Percentiles rank a stretch among this genome's conserved stretches.
These are phyloP conservation scores for Starmerella riodocensis DNA, from an alignment of 805 yeast genomes.

Conservation along the genomic window DNA sequence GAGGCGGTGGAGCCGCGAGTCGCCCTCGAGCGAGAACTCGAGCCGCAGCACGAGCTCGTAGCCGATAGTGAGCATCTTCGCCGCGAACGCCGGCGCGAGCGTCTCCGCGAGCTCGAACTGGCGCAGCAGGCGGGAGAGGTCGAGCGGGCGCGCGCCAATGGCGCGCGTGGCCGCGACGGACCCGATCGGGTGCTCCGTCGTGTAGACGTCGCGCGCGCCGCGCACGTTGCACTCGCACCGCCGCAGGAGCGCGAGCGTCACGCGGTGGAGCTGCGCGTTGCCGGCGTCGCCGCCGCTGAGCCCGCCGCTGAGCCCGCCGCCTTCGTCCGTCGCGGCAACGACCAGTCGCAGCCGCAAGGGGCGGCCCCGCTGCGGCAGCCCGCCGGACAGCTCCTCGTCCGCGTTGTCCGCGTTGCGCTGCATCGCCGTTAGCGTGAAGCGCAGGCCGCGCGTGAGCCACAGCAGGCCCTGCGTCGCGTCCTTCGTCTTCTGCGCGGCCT, in stretches of 20 bases:
- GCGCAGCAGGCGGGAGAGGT: slow-evolving; percentile 2
- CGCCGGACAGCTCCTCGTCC: slow-evolving; percentile 48
- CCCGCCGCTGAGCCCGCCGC: too few species aligned
- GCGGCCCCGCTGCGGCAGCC: too few species aligned
- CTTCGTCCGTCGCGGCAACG: too few species aligned
- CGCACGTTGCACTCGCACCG: slow-evolving; percentile 1
- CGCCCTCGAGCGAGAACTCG: not conserved
- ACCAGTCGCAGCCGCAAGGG: too few species aligned
- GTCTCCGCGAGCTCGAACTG: slow-evolving; percentile 1
- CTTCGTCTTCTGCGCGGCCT: slow-evolving; percentile 50
- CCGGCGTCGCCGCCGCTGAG: too few species aligned
- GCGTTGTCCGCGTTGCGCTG: slow-evolving; percentile 60
- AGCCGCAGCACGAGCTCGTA: slow-evolving; percentile 4
- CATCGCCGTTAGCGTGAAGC: slow-evolving; percentile 84
- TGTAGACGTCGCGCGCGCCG: slow-evolving; percentile 2
- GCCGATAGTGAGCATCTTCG: not conserved
- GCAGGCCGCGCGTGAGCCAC: slow-evolving; percentile 71
- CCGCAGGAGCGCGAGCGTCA: not conserved
- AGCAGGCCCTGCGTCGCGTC: slow-evolving; percentile 82
- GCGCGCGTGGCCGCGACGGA: slow-evolving; percentile 4
- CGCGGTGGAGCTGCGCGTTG: not conserved
- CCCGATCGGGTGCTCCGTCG: slow-evolving; percentile 1
- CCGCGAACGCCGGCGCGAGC: slow-evolving; percentile 3
- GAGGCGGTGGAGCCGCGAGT: not conserved
- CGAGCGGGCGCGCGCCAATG: not conserved